Evolutionary conservation across 768 basidiomycete species (phyloP).

Genomic region (Chlorophyllum brunneum): DNA sequence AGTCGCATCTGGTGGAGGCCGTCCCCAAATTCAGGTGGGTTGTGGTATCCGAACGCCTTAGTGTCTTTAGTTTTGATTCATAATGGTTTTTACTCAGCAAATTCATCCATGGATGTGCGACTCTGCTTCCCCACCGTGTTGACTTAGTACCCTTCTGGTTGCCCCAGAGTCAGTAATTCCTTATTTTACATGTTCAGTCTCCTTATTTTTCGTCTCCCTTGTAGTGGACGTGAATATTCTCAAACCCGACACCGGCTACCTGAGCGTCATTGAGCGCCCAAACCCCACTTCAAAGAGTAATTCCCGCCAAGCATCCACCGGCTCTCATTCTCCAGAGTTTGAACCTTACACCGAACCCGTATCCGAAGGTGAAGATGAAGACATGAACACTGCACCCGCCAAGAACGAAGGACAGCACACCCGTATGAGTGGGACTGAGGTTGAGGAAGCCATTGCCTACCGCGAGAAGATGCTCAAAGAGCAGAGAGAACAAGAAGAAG

Average conservation of each 20-base stretch:
- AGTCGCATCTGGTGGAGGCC: constrained; percentile 92
- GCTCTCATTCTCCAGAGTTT: constrained; percentile 16
- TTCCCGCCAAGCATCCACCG: constrained; percentile 29
- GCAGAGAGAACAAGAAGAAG: constrained; percentile 28
- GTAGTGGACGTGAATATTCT: constrained; percentile 93
- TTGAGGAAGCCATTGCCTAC: constrained; percentile 82
- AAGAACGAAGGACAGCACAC: constrained; percentile 80
- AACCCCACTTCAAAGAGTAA: constrained; percentile 42
- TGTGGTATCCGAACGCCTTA: neutral
- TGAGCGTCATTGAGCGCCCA: constrained; percentile 76
- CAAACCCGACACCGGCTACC: constrained; percentile 81
- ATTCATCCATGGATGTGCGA: constrained; percentile 97
- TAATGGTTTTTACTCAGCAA: constrained; percentile 43
- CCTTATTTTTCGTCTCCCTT: neutral
- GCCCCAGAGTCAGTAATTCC: constrained; percentile 69
- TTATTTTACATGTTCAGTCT: neutral
- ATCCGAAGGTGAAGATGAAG: constrained; percentile 89
- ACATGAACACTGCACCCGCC: constrained; percentile 60
- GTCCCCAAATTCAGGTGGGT: constrained; percentile 94
- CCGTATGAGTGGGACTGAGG: constrained; percentile 67
- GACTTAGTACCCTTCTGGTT: constrained; percentile 98
- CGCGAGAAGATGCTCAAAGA: constrained; percentile 77
- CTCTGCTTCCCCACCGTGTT: constrained; percentile 86
- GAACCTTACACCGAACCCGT: constrained; percentile 76
- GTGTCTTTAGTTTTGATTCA: neutral